Conservation (phyloP, 345 rosid genomes). For the Cardamine resedifolia region DNA sequence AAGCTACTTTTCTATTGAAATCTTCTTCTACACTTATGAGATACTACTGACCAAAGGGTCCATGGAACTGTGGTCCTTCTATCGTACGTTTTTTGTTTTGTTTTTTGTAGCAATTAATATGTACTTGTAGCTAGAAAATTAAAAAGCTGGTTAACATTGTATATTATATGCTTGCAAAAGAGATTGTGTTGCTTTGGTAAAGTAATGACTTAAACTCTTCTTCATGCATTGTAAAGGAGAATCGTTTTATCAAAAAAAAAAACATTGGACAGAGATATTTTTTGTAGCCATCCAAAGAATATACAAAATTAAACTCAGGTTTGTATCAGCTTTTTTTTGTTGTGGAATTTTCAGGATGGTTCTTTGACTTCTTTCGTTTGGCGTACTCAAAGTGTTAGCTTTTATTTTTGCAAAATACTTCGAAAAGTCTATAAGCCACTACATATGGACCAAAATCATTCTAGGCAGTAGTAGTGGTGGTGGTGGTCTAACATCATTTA, state of each 20-base stretch:
- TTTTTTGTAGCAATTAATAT: background rate
- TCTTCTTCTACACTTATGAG: background rate
- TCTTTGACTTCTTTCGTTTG: slow-evolving; percentile 5
- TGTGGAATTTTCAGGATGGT: slow-evolving; percentile 1
- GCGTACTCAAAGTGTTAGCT: slow-evolving; percentile 13
- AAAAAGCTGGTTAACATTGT: background rate
- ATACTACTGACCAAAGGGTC: slow-evolving; percentile 24
- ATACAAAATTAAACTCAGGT: background rate
- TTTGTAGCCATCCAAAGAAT: background rate
- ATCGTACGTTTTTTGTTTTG: background rate
- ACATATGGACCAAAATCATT: slow-evolving; percentile 36
- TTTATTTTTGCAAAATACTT: slow-evolving; percentile 11
- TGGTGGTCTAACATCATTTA: slow-evolving; percentile 32
- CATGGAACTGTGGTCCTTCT: slow-evolving; percentile 26
- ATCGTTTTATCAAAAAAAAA: background rate
- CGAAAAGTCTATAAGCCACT: slow-evolving; percentile 30
- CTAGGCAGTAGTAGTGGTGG: slow-evolving; percentile 31
- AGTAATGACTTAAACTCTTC: background rate
- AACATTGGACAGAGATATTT: too few species aligned
- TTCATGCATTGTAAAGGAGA: background rate
- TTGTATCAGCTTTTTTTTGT: background rate
- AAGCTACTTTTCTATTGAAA: slow-evolving; percentile 12
- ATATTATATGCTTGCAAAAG: background rate
- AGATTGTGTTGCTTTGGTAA: background rate
- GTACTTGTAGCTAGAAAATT: background rate